Evolutionary conservation across 192 early-diverging fungal genomes (phyloP).

Genomic region (Backusella australiensis): DNA sequence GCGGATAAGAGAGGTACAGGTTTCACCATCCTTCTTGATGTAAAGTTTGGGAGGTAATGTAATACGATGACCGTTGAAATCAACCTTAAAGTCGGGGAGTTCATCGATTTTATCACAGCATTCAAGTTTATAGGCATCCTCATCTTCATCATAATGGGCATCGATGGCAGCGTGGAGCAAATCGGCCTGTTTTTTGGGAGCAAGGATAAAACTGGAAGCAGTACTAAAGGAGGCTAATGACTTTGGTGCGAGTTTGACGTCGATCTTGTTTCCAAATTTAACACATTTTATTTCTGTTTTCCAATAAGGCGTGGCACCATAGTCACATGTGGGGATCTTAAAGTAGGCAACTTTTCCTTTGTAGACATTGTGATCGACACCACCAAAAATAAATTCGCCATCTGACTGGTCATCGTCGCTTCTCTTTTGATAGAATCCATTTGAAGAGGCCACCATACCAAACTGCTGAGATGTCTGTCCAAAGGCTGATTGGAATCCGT

Average conservation of each 20-base stretch:
- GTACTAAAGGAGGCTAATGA: slow-evolving; percentile 24
- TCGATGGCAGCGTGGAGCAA: slow-evolving; percentile 27
- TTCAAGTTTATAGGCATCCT: slow-evolving; percentile 12
- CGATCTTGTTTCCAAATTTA: slow-evolving; percentile 14
- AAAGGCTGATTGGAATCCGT: slow-evolving; percentile 14
- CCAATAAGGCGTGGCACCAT: slow-evolving; percentile 22
- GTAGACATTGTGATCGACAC: slow-evolving; percentile 31
- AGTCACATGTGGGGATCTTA: slow-evolving; percentile 20
- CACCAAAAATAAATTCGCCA: slow-evolving; percentile 30
- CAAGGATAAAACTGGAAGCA: slow-evolving; percentile 19
- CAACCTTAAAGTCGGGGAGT: slow-evolving; percentile 18
- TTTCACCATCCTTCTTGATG: slow-evolving; percentile 4
- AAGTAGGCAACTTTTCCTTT: slow-evolving; percentile 28
- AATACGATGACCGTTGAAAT: slow-evolving; percentile 15
- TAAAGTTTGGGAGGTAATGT: slow-evolving; percentile 18
- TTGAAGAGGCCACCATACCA: slow-evolving; percentile 7
- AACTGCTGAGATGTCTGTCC: slow-evolving; percentile 22
- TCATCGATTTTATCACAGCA: slow-evolving; percentile 9
- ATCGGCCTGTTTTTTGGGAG: slow-evolving; percentile 21
- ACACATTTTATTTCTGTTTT: slow-evolving; percentile 24
- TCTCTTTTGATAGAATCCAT: slow-evolving; percentile 21
- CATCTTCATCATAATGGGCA: slow-evolving; percentile 9
- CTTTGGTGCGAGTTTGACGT: slow-evolving; percentile 21
- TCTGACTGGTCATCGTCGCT: slow-evolving; percentile 5
- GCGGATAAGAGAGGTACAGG: slow-evolving; percentile 16